Conservation (phyloP, 495 filamentous ascomycete species). For the Rostrohypoxylon terebratum region DNA sequence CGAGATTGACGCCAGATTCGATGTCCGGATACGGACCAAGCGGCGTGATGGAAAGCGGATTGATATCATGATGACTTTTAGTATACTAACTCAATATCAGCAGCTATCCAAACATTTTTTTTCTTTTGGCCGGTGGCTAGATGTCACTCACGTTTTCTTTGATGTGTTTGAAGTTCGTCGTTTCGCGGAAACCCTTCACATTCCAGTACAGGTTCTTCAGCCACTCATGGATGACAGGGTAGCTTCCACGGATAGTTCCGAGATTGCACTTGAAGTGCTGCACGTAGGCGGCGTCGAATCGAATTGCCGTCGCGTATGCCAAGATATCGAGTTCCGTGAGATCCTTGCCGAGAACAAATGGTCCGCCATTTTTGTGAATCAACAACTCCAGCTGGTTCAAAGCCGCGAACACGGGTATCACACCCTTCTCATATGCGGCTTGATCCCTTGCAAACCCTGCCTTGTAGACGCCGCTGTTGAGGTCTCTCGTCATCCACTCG, state of each 20-base stretch:
- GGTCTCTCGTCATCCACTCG: conserved; percentile 71
- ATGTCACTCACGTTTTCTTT: conserved; percentile 57
- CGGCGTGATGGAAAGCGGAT: conserved; percentile 72
- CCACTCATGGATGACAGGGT: conserved; percentile 77
- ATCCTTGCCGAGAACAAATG: conserved; percentile 72
- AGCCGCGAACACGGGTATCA: conserved; percentile 70
- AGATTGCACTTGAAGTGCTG: conserved; percentile 78
- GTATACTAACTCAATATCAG: conserved; percentile 56
- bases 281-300: conserved; percentile 77
- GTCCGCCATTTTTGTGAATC: conserved; percentile 63
- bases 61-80: conserved; percentile 67
- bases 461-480: conserved; percentile 81
- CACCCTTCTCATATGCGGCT: conserved; percentile 70
- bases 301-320: conserved; percentile 68
- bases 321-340: conserved; percentile 77
- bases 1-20: conserved; percentile 42
- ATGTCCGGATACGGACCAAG: conserved; percentile 74
- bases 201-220: conserved; percentile 78
- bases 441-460: conserved; percentile 74
- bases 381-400: conserved; percentile 73
- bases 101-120: not conserved
- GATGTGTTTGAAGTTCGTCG: conserved; percentile 74
- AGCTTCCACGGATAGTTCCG: conserved; percentile 75
- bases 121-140: not conserved
- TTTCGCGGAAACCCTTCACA: conserved; percentile 73